Conservation (phyloP, 768 basidiomycete genomes). For the Aureoboletus auriporus region DNA sequence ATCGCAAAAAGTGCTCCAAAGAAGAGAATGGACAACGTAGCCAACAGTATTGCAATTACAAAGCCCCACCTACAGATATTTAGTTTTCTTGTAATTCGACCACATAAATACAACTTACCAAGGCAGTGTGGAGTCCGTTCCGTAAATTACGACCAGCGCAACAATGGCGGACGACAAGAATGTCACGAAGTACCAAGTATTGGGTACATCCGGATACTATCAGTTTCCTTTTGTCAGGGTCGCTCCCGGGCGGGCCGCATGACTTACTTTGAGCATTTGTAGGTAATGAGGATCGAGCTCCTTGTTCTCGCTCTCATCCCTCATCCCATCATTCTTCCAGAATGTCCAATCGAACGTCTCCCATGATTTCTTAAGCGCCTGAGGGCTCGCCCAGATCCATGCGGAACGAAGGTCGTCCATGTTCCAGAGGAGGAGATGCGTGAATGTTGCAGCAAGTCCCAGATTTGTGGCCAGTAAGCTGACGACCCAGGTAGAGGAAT, state of each 20-base stretch:
- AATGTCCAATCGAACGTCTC: slow-evolving; percentile 33
- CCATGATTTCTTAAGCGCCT: slow-evolving; percentile 24
- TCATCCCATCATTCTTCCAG: slow-evolving; percentile 25
- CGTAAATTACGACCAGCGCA: slow-evolving; percentile 53
- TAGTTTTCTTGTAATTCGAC: neutral
- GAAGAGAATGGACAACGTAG: slow-evolving; percentile 50
- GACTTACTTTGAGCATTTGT: slow-evolving; percentile 42
- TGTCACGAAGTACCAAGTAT: slow-evolving; percentile 31
- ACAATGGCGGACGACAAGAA: slow-evolving; percentile 36
- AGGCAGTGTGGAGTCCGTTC: slow-evolving; percentile 49
- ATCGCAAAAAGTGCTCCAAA: slow-evolving; percentile 53
- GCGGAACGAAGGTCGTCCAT: slow-evolving; percentile 43
- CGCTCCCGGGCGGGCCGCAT: slow-evolving; percentile 7
- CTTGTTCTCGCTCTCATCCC: slow-evolving; percentile 31
- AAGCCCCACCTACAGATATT: slow-evolving; percentile 39
- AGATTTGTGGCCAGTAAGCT: slow-evolving; percentile 16
- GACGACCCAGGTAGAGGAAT: slow-evolving; percentile 23
- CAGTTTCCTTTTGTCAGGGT: neutral
- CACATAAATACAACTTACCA: slow-evolving; percentile 31
- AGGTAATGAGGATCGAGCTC: slow-evolving; percentile 50
- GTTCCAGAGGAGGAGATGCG: slow-evolving; percentile 54
- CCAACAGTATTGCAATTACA: slow-evolving; percentile 47
- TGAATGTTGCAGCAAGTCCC: slow-evolving; percentile 45
- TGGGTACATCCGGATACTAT: slow-evolving; percentile 34
- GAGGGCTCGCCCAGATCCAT: slow-evolving; percentile 43